Evolutionary conservation across 441 rosid genomes (phyloP).

Genomic region (Arabidopsis lyrata): DNA sequence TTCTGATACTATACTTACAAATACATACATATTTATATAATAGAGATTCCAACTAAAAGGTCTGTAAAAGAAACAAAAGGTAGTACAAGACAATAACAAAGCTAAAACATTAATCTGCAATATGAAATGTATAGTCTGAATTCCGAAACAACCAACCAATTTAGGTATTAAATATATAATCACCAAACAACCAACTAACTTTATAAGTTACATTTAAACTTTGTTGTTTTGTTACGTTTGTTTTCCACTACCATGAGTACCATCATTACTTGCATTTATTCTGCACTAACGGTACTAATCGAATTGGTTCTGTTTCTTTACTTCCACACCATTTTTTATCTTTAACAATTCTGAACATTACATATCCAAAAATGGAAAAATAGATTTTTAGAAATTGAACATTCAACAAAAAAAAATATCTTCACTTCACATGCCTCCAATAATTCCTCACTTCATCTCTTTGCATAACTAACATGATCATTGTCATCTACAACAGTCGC

Average conservation of each 20-base stretch:
- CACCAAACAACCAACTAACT: constrained; percentile 19
- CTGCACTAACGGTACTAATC: constrained; percentile 24
- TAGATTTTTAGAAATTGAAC: neutral
- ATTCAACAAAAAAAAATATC: neutral
- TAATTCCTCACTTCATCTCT: neutral
- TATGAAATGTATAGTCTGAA: neutral
- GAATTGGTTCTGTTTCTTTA: constrained; percentile 25
- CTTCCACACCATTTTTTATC: constrained; percentile 13
- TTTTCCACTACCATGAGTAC: constrained; percentile 21
- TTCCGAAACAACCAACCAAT: constrained; percentile 16
- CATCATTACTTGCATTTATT: constrained; percentile 24
- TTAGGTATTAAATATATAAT: neutral
- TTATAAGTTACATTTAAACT: neutral
- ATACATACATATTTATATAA: neutral
- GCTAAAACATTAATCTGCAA: neutral
- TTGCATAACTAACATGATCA: neutral
- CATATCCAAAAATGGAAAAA: neutral
- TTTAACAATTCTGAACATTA: constrained; percentile 10
- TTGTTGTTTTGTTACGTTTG: neutral
- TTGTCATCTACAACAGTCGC: neutral
- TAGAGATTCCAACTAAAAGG: constrained; percentile 6
- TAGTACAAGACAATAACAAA: neutral
- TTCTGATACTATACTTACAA: neutral
- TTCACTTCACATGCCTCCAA: constrained; percentile 7
- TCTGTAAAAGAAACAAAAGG: constrained; percentile 7